Evolutionary conservation across 495 filamentous ascomycete genomes (phyloP).

Genomic region (Penicillium atrosanguineum): DNA sequence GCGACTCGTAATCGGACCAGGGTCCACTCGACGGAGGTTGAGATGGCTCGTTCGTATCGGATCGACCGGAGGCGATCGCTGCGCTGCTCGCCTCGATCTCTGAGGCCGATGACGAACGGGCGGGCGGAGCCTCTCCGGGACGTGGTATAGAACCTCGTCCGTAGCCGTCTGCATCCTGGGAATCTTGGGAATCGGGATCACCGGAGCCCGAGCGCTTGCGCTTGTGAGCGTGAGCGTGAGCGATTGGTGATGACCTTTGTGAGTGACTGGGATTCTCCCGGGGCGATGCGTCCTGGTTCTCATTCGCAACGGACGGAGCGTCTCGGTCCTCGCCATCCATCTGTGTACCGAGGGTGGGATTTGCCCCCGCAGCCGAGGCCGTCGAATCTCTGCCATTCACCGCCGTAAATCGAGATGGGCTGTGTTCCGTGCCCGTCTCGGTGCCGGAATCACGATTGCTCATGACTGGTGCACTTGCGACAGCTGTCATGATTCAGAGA

Average conservation of each 20-base stretch:
- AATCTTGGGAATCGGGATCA: slow-evolving; percentile 21
- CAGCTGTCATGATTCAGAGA: slow-evolving; percentile 39
- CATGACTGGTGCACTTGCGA: slow-evolving; percentile 38
- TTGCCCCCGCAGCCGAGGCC: slow-evolving; percentile 7
- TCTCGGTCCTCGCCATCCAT: slow-evolving; percentile 5
- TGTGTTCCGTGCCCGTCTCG: slow-evolving; percentile 44
- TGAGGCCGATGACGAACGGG: slow-evolving; percentile 18
- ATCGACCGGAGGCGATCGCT: slow-evolving; percentile 26
- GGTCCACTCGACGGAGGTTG: slow-evolving; percentile 31
- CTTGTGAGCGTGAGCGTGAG: slow-evolving; percentile 26
- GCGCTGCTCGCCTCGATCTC: slow-evolving; percentile 28
- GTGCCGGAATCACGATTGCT: slow-evolving; percentile 37
- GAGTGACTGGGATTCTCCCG: slow-evolving; percentile 8
- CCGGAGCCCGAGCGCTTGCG: slow-evolving; percentile 43
- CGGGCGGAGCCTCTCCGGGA: slow-evolving; percentile 7
- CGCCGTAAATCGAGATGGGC: slow-evolving; percentile 52
- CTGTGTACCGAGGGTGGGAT: not conserved
- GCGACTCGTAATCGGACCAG: slow-evolving; percentile 45
- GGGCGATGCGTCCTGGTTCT: not conserved
- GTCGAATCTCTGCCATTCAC: slow-evolving; percentile 48
- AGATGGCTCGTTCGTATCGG: slow-evolving; percentile 32
- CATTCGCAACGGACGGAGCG: not conserved
- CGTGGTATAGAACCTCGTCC: slow-evolving; percentile 1
- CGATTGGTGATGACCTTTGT: slow-evolving; percentile 28
- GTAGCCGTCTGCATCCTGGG: not conserved